Conservation (phyloP, 1,284 basidiomycete species). For the Cryptococcus sp. region DNA sequence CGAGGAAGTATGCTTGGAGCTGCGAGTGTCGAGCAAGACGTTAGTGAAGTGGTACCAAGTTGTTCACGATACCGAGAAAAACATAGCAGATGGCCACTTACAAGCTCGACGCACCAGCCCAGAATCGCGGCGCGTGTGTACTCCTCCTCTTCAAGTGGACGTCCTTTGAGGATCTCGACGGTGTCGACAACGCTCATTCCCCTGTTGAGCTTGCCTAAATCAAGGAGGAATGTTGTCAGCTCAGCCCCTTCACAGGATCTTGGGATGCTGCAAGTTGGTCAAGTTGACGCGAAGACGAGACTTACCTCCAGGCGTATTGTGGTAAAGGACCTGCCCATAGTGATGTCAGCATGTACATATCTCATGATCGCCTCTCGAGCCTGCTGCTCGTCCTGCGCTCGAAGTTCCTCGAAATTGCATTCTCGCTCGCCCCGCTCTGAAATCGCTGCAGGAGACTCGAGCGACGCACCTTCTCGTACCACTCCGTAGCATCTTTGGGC, state of each 20-base stretch:
- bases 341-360: not conserved
- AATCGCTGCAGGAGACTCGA: too few species aligned
- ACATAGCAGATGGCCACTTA: constrained; percentile 54
- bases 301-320: constrained; percentile 84
- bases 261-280: too few species aligned
- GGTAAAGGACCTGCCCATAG: constrained; percentile 72
- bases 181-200: constrained; percentile 95
- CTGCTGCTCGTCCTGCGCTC: not conserved
- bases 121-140: constrained; percentile 87
- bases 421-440: too few species aligned
- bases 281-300: not conserved
- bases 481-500: constrained; percentile 78
- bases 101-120: constrained; percentile 95
- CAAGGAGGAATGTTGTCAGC: not conserved
- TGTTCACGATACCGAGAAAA: not conserved
- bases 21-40: constrained; percentile 44
- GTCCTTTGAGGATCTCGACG: constrained; percentile 80
- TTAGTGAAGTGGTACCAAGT: not conserved
- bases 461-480: constrained; percentile 70
- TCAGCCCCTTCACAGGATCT: too few species aligned
- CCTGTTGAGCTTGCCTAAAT: constrained; percentile 83
- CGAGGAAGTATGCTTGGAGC: constrained; percentile 98
- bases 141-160: constrained; percentile 67
- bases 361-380: not conserved
- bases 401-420: not conserved